Evolutionary conservation across 2,329 filamentous ascomycete species (phyloP).

Genomic region (Cordyceps tenuipes): DNA sequence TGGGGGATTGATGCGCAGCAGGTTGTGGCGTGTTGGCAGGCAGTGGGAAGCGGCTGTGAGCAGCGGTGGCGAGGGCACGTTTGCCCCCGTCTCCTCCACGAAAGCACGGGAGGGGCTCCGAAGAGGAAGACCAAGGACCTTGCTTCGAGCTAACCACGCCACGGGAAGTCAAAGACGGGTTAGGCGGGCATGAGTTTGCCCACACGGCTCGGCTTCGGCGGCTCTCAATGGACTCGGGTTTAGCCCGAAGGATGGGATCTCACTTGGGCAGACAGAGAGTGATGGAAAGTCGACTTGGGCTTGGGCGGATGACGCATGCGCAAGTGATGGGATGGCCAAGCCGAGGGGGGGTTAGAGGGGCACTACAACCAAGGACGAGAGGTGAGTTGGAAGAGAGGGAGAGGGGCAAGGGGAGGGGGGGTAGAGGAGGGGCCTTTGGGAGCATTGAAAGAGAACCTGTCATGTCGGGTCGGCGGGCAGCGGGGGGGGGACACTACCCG

Average conservation of each 20-base stretch:
- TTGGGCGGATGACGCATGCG: slow-evolving; percentile 11
- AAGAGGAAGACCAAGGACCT: too few species aligned
- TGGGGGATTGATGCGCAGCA: neutral
- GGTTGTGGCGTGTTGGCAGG: neutral
- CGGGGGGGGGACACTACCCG: neutral
- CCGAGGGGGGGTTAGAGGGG: neutral
- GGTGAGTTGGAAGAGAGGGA: neutral
- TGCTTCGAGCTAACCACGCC: neutral
- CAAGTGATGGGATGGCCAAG: neutral
- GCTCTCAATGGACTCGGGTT: neutral
- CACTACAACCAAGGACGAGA: neutral
- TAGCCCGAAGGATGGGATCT: neutral
- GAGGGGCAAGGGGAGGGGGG: neutral
- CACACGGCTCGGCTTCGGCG: neutral
- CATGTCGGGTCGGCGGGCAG: too few species aligned
- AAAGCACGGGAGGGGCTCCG: neutral
- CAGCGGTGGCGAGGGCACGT: neutral
- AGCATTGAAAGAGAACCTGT: neutral
- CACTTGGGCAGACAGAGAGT: neutral
- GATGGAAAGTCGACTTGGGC: neutral
- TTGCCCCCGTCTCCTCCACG: neutral
- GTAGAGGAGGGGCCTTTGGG: neutral
- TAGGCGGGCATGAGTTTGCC: neutral
- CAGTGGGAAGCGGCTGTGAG: neutral
- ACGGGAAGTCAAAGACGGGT: neutral